Evolutionary conservation across 768 basidiomycete species (phyloP).

Genomic region (Rhodotorula graminis): DNA sequence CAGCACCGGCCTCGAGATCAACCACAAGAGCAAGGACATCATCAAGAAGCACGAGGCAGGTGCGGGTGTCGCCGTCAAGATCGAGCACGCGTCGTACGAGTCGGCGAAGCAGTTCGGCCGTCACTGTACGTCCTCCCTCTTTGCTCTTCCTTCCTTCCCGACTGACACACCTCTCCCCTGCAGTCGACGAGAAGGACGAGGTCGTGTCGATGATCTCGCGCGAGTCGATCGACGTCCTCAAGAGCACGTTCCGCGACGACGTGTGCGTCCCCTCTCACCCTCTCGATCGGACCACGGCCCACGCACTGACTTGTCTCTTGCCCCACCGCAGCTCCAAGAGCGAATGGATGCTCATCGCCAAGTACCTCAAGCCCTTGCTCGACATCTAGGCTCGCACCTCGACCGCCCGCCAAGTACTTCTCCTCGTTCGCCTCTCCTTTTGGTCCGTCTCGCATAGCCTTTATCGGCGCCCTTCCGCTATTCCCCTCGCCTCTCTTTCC

Average conservation of each 20-base stretch:
- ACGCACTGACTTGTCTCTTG: background rate
- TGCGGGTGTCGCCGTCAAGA: constrained; percentile 95
- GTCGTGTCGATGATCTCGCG: constrained; percentile 83
- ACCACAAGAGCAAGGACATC: constrained; percentile 82
- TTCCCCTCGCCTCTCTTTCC: background rate
- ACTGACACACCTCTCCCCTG: background rate
- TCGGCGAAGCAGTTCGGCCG: constrained; percentile 91
- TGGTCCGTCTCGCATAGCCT: background rate
- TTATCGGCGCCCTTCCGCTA: background rate
- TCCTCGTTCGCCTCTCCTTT: background rate
- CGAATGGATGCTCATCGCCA: constrained; percentile 3
- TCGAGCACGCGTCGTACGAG: constrained; percentile 94
- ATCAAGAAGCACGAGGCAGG: constrained; percentile 93
- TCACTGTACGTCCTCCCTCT: constrained; percentile 61
- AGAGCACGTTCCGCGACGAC: constrained; percentile 55
- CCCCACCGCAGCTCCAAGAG: background rate
- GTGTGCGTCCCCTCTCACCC: background rate
- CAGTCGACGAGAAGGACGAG: constrained; percentile 76
- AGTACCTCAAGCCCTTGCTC: background rate
- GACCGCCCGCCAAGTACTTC: too few species aligned
- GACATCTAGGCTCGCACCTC: constrained; percentile 1
- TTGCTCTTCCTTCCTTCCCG: background rate
- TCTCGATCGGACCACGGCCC: too few species aligned
- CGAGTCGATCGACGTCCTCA: constrained; percentile 90
- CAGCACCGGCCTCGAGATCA: constrained; percentile 94